phyloP scores from a whole-genome alignment of 495 filamentous ascomycete species.

The Polyplosphaeria fusca region DNA sequence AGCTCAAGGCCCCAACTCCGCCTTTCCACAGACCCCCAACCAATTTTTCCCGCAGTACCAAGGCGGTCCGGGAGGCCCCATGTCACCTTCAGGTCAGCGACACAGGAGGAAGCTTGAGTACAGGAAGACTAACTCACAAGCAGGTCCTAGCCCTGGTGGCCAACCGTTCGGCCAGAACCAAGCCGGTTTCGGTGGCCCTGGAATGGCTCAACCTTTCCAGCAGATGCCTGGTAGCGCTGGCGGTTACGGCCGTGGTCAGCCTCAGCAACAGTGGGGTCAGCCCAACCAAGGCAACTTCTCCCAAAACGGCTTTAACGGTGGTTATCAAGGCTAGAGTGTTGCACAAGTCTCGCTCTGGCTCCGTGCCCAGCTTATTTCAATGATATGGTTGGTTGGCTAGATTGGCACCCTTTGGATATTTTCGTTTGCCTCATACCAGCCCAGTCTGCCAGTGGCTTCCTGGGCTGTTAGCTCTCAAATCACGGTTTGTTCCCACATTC shows the following conservation, averaged over 20 bases:
- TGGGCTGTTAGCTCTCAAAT: too few relatives aligned
- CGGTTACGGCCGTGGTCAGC: conserved; percentile 34
- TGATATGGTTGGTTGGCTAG: conserved; percentile 26
- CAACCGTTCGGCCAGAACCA: conserved; percentile 60
- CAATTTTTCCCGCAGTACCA: conserved; percentile 91
- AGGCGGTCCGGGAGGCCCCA: conserved; percentile 62
- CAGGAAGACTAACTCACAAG: conserved; percentile 29
- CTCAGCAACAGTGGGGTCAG: conserved; percentile 34
- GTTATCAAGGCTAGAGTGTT: conserved; percentile 40
- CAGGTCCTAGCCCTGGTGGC: conserved; percentile 59
- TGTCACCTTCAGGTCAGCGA: conserved; percentile 63
- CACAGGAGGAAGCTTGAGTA: conserved; percentile 27
- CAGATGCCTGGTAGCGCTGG: conserved; percentile 49
- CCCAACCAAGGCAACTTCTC: conserved; percentile 35
- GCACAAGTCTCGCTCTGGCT: not conserved
- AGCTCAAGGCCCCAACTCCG: conserved; percentile 65
- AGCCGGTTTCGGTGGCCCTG: conserved; percentile 56
- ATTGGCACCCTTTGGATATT: conserved; percentile 22
- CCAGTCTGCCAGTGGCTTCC: too few relatives aligned
- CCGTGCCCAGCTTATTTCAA: conserved; percentile 12
- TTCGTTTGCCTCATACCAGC: not conserved
- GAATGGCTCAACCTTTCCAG: conserved; percentile 52
- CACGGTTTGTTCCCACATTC: too few relatives aligned
- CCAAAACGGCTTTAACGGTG: conserved; percentile 37
- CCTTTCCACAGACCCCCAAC: conserved; percentile 65